A percentile compares a stretch with the other conserved stretches of the same genome.
phyloP scores from a whole-genome alignment of 129 eudicot genomes.

The Ambrosia artemisiifolia region DNA sequence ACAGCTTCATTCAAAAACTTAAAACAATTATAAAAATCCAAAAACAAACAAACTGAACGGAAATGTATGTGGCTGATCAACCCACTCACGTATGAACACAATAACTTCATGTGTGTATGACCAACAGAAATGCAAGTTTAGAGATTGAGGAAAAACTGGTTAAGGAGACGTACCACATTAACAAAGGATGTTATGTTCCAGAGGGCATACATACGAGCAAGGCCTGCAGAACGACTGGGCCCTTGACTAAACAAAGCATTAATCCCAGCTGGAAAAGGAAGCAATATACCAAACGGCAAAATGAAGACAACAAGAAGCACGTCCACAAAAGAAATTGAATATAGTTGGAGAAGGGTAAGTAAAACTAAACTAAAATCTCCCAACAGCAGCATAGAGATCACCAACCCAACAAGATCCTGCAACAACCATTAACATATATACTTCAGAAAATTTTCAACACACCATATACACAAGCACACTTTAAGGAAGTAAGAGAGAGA shows the following conservation, averaged over 20 bases:
- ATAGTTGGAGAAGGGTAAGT: constrained; percentile 74
- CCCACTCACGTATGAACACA: neutral
- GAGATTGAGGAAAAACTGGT: neutral
- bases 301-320: constrained; percentile 65
- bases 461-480: neutral
- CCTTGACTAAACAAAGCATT: constrained; percentile 84
- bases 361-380: constrained; percentile 82
- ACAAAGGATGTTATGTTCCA: constrained; percentile 75
- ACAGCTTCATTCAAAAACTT: neutral
- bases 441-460: constrained; percentile 12
- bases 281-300: constrained; percentile 68
- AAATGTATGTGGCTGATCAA: neutral
- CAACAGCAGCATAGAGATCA: constrained; percentile 64
- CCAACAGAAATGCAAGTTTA: constrained; percentile 1
- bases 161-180: constrained; percentile 54
- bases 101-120: neutral
- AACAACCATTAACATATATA: constrained; percentile 15
- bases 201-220: constrained; percentile 73
- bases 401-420: constrained; percentile 90
- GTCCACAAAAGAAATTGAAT: constrained; percentile 62
- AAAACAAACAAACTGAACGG: neutral
- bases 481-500: neutral
- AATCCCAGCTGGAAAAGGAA: constrained; percentile 75
- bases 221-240: constrained; percentile 76
- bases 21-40: neutral